Conservation (phyloP, 306 rosid genomes). For the Sindora glabra region DNA sequence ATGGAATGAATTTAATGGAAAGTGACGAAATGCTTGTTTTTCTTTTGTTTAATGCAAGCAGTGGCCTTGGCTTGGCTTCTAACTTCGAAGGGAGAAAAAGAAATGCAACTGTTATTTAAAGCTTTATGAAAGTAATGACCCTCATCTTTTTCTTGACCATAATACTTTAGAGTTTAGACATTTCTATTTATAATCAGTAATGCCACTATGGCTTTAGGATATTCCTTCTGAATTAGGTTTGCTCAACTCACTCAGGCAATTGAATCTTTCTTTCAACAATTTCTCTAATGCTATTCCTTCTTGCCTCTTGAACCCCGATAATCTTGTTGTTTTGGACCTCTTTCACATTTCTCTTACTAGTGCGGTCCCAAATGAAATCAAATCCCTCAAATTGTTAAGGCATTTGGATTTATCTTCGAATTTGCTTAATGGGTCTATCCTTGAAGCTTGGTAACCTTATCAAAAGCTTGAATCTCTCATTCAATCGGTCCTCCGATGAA, state of each 20-base stretch:
- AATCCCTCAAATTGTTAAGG: conserved; percentile 13
- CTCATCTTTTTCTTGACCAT: too few relatives aligned
- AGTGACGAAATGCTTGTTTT: too few relatives aligned
- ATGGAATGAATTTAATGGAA: too few relatives aligned
- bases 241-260: conserved; percentile 39
- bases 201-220: too few relatives aligned
- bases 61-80: too few relatives aligned
- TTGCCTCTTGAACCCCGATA: conserved; percentile 35
- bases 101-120: too few relatives aligned
- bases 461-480: conserved; percentile 46
- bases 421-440: conserved; percentile 44
- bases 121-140: too few relatives aligned
- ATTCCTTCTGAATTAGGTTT: conserved; percentile 48
- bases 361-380: conserved; percentile 26
- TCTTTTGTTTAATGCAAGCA: too few relatives aligned
- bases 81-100: too few relatives aligned
- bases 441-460: conserved; percentile 24
- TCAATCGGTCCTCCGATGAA: conserved; percentile 32
- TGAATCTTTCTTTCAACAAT: conserved; percentile 37
- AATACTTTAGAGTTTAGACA: too few relatives aligned
- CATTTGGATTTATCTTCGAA: conserved; percentile 49
- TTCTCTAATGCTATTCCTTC: conserved; percentile 37
- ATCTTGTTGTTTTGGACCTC: conserved; percentile 40
- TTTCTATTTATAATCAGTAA: too few relatives aligned
- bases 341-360: conserved; percentile 45